These are phyloP conservation scores for Monilinia polystroma DNA, from an alignment of 2,329 filamentous ascomycete species.

Conservation along the genomic window DNA sequence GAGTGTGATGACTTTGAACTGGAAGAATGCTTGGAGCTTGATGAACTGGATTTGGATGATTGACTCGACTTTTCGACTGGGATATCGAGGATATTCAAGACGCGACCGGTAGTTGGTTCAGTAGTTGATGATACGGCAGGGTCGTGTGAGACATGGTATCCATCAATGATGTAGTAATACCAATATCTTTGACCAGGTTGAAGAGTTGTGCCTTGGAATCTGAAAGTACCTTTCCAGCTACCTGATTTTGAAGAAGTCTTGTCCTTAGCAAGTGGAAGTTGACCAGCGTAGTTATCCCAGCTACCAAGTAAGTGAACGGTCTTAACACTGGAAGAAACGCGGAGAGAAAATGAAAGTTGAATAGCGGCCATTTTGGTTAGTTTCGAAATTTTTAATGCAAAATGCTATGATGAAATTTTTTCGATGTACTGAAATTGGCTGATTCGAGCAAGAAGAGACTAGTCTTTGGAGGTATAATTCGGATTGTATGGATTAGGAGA, in stretches of 20 bases:
- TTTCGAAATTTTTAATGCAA: constrained; percentile 40
- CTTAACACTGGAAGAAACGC: constrained; percentile 95
- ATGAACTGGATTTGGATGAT: constrained; percentile 45
- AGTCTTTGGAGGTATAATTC: constrained; percentile 32
- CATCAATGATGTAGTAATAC: constrained; percentile 99
- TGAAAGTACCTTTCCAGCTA: constrained; percentile 94
- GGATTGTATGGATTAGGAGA: constrained; percentile 33
- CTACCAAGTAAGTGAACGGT: constrained; percentile 96
- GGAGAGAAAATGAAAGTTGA: constrained; percentile 93
- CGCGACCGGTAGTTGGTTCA: constrained; percentile 94
- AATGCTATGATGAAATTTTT: constrained; percentile 35
- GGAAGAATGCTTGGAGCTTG: constrained; percentile 43
- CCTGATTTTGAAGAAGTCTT: constrained; percentile 78
- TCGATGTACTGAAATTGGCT: constrained; percentile 35
- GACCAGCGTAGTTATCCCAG: constrained; percentile 95
- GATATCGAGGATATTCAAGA: constrained; percentile 96
- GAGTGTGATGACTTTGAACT: constrained; percentile 39
- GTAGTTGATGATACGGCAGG: constrained; percentile 83
- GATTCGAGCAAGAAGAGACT: constrained; percentile 44
- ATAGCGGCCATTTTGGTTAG: constrained; percentile 75
- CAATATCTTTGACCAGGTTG: constrained; percentile 92
- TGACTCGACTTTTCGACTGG: constrained; percentile 54
- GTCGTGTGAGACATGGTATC: constrained; percentile 97
- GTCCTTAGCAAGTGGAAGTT: constrained; percentile 92
- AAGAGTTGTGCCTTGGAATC: constrained; percentile 84